Percentiles rank a stretch among this genome's conserved stretches.
These are phyloP conservation scores for Phytophthora ramorum DNA, from an alignment of 352 stramenopile species.

Conservation along the genomic window DNA sequence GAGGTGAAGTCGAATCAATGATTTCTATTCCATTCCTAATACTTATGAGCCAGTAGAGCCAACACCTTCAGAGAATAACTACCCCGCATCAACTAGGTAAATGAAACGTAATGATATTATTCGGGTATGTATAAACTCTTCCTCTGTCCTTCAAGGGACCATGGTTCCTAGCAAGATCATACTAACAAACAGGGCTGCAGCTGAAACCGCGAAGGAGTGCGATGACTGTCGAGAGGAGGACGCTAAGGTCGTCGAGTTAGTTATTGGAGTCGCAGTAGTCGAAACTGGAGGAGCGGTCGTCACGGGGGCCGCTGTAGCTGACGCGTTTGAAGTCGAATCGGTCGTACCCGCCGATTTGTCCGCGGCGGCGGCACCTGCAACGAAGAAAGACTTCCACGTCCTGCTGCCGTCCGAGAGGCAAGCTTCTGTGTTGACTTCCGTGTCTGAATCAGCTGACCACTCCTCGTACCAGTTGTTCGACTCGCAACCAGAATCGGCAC, in stretches of 20 bases:
- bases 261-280: slow-evolving; percentile 4
- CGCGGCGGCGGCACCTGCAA: neutral
- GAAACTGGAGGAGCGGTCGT: slow-evolving; percentile 2
- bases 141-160: neutral
- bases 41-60: too few species aligned
- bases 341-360: neutral
- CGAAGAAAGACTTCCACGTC: slow-evolving; percentile 21
- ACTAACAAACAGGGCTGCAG: neutral
- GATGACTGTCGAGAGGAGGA: slow-evolving; percentile 7
- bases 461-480: slow-evolving; percentile 11
- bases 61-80: too few species aligned
- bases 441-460: slow-evolving; percentile 8
- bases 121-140: neutral
- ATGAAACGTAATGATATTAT: too few species aligned
- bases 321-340: slow-evolving; percentile 2
- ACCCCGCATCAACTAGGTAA: too few species aligned
- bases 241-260: neutral
- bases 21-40: too few species aligned
- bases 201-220: slow-evolving; percentile 1
- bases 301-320: slow-evolving; percentile 8
- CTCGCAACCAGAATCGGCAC: slow-evolving; percentile 10
- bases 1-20: too few species aligned
- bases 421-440: slow-evolving; percentile 23
- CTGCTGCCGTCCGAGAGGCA: slow-evolving; percentile 19
- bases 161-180: neutral